Evolutionary conservation across 495 filamentous ascomycete genomes (phyloP), one percentile per base, ranked within the genome.

Genomic region (Aspergillus hancockii): DNA sequence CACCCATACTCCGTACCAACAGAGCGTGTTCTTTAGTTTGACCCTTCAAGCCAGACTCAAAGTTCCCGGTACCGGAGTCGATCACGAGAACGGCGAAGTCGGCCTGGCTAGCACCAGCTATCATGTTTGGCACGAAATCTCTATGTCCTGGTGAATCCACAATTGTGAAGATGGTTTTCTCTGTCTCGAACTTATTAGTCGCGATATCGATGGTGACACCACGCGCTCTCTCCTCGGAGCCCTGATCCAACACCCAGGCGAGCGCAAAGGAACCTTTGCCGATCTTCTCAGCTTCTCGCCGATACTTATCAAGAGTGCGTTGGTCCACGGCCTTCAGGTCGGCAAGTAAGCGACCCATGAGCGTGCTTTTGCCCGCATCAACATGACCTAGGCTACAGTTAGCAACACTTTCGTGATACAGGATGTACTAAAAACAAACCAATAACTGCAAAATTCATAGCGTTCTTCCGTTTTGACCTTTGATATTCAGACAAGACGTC

Each of bases 101-200:
- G 3, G 94, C 94, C 72, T 97, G 93, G 41, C 89, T 91, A 23
- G 93, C 92, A 0, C 94, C 94, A 4, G 93, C 95, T 67, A 98
- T 97, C 94, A 98, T 98, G 71, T 97, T 98, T 2, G 94, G 94
- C 41, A 98, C 90, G 69, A 98, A 98, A 65, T 98, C 95, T 62
- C 85, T 81, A 73, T 98, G 94, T 0, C 94, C 94, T 2, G 94
- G 94, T 1, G 94, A 91, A 72, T 98, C 94, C 3, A 98, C 81
- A 49, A 98, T 98, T 9, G 93, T 98, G 68, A 97, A 98, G 16
- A 80, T 81, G 0, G 91, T 92, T 16, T 79, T 88, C 5, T 89
- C 85, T 0, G 94, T 98, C 70, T 93, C 89, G 69, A 98, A 98
- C 60, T 90, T 85, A 74, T 94, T 93, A 23, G 87, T 93, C 38